Percentiles rank a stretch among this genome's conserved stretches.
Evolutionary conservation across 2,329 filamentous ascomycete genomes (phyloP).

Genomic region (Pseudogymnoascus sp.): DNA sequence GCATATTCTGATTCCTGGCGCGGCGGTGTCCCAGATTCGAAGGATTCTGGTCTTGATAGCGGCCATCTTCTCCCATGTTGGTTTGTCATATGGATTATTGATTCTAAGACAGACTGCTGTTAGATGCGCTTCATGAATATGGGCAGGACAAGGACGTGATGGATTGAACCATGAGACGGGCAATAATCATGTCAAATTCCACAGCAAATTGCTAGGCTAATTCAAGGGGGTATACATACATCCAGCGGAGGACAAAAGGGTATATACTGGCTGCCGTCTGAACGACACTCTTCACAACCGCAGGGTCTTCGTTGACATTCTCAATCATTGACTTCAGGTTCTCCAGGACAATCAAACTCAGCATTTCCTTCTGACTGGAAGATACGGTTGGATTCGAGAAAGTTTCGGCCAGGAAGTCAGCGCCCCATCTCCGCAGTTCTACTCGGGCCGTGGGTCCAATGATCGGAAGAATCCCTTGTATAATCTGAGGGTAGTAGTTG

Average conservation of each 20-base stretch:
- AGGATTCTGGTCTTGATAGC: constrained; percentile 85
- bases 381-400: constrained; percentile 86
- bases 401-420: constrained; percentile 90
- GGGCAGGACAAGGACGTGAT: background rate
- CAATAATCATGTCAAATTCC: constrained; percentile 22
- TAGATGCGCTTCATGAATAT: background rate
- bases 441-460: constrained; percentile 67
- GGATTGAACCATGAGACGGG: background rate
- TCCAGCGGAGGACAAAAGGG: constrained; percentile 83
- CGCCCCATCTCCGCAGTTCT: constrained; percentile 88
- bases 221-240: constrained; percentile 55
- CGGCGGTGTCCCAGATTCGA: constrained; percentile 74
- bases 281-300: constrained; percentile 77
- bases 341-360: constrained; percentile 70
- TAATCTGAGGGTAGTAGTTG: constrained; percentile 82
- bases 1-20: constrained; percentile 73
- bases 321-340: constrained; percentile 65
- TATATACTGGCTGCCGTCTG: constrained; percentile 90
- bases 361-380: constrained; percentile 68
- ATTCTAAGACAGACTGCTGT: constrained; percentile 49
- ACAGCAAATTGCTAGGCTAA: background rate
- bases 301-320: constrained; percentile 64
- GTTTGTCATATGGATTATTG: constrained; percentile 71
- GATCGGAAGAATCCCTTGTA: constrained; percentile 88
- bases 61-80: constrained; percentile 81